These are phyloP conservation scores for Trametes pubescens DNA, from an alignment of 1,284 basidiomycete species.

Conservation along the genomic window DNA sequence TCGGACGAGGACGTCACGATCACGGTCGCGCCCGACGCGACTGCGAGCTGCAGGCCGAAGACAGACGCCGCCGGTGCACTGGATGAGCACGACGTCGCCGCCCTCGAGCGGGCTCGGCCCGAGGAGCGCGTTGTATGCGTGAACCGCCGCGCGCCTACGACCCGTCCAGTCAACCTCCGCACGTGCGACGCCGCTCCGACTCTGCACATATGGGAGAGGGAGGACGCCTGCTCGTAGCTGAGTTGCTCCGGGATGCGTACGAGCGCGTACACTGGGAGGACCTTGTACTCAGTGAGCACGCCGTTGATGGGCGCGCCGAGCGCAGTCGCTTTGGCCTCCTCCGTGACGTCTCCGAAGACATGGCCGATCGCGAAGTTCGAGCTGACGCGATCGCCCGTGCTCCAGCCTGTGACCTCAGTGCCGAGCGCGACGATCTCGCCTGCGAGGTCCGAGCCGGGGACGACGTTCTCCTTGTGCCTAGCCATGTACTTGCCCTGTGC, in stretches of 20 bases:
- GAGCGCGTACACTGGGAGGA: slow-evolving; percentile 27
- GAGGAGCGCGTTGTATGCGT: background rate
- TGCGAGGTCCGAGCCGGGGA: slow-evolving; percentile 69
- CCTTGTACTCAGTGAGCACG: slow-evolving; percentile 60
- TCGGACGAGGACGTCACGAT: slow-evolving; percentile 55
- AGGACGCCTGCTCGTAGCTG: slow-evolving; percentile 45
- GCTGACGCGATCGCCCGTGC: slow-evolving; percentile 60
- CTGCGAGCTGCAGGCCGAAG: slow-evolving; percentile 49
- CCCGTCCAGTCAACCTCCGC: background rate
- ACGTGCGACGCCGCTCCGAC: background rate
- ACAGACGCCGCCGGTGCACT: slow-evolving; percentile 51
- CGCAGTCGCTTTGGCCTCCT: slow-evolving; percentile 39
- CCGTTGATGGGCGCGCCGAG: slow-evolving; percentile 60
- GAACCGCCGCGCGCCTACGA: background rate
- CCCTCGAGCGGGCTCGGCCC: slow-evolving; percentile 31
- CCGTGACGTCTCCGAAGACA: slow-evolving; percentile 20
- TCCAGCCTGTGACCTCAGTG: slow-evolving; percentile 53
- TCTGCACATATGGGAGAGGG: slow-evolving; percentile 4
- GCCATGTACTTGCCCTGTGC: slow-evolving; percentile 45
- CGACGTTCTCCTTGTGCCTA: slow-evolving; percentile 44
- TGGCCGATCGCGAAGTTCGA: slow-evolving; percentile 23
- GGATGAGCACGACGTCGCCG: slow-evolving; percentile 43
- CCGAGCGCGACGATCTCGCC: slow-evolving; percentile 67
- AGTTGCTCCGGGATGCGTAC: slow-evolving; percentile 44
- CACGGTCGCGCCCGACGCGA: slow-evolving; percentile 49